These are phyloP conservation scores for Carpediemonas membranifera DNA, from an alignment of 78 protist genomes.

Conservation along the genomic window DNA sequence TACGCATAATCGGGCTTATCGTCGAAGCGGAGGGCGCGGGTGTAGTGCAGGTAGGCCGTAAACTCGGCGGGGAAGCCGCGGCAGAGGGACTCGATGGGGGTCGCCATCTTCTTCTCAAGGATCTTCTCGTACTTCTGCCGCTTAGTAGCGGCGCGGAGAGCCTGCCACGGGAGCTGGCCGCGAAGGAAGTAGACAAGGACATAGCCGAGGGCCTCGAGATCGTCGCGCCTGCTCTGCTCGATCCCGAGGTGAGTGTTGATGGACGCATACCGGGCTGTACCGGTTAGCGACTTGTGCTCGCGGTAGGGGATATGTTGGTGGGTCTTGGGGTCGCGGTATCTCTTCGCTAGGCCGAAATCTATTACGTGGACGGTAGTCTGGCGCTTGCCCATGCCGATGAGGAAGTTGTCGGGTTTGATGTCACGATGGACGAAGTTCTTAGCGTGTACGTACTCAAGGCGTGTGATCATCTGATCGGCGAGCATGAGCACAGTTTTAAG, in stretches of 20 bases:
- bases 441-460: conserved; percentile 23
- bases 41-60: conserved; percentile 44
- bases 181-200: conserved; percentile 77
- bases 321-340: conserved; percentile 54
- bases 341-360: conserved; percentile 50
- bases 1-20: conserved; percentile 77
- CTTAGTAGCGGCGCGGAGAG: conserved; percentile 75
- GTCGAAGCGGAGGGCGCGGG: conserved; percentile 44
- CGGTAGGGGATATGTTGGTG: conserved; percentile 55
- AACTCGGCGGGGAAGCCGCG: conserved; percentile 61
- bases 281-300: conserved; percentile 33
- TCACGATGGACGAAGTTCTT: conserved; percentile 21
- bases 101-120: conserved; percentile 69
- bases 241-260: conserved; percentile 25
- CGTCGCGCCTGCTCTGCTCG: conserved; percentile 63
- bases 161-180: conserved; percentile 96
- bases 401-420: conserved; percentile 35
- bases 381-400: conserved; percentile 26
- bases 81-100: conserved; percentile 69
- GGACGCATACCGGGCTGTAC: conserved; percentile 31
- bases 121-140: conserved; percentile 84
- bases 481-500: conserved; percentile 28
- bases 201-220: conserved; percentile 79
- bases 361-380: conserved; percentile 28
- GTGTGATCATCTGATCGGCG: conserved; percentile 29